Evolutionary conservation across 2,329 filamentous ascomycete genomes (phyloP).

Genomic region (Phialophora tarda): DNA sequence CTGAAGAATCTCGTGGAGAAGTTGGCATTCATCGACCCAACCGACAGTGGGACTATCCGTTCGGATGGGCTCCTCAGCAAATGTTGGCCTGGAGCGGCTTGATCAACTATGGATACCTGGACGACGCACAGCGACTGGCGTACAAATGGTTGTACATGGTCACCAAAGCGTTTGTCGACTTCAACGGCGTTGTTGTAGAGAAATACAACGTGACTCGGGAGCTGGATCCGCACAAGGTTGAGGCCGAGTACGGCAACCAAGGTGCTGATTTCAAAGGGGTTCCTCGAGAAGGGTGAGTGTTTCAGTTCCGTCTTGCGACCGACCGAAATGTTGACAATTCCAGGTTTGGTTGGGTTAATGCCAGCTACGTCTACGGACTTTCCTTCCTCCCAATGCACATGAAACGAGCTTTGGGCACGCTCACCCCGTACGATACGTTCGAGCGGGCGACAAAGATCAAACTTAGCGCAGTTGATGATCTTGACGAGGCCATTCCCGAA

Average conservation of each 20-base stretch:
- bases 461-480: conserved; percentile 20
- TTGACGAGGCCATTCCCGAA: conserved; percentile 37
- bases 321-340: conserved; percentile 14
- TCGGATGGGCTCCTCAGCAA: conserved; percentile 98
- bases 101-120: conserved; percentile 86
- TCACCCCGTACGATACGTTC: conserved; percentile 86
- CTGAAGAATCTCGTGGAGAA: conserved; percentile 81
- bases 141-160: conserved; percentile 99
- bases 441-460: conserved; percentile 63
- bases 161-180: conserved; percentile 96
- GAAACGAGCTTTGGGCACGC: conserved; percentile 82
- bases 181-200: conserved; percentile 96
- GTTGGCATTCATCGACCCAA: conserved; percentile 84
- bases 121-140: conserved; percentile 84
- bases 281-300: conserved; percentile 87
- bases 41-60: conserved; percentile 97
- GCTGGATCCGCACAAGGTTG: conserved; percentile 88
- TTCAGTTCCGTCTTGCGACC: neutral
- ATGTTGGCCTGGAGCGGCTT: conserved; percentile 97
- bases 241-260: conserved; percentile 98
- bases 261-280: conserved; percentile 94
- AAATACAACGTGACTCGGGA: conserved; percentile 96
- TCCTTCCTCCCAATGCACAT: conserved; percentile 88
- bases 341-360: conserved; percentile 98
- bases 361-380: conserved; percentile 92